Evolutionary conservation across 495 filamentous ascomycete genomes (phyloP).

Genomic region (Penicillium maclennaniae): DNA sequence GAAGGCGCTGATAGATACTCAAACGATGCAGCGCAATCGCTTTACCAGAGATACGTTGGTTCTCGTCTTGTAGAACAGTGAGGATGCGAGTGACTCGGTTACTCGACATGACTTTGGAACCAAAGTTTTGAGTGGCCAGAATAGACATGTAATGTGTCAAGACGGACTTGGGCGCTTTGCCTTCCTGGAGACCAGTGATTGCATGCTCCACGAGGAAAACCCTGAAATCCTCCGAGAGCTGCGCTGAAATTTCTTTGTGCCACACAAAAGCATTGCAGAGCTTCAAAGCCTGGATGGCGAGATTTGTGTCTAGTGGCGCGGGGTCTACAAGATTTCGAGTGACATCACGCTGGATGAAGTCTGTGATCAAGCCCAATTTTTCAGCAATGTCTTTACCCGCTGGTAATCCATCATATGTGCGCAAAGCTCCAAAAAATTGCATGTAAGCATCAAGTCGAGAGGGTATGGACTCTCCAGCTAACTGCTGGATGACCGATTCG

Average conservation of each 20-base stretch:
- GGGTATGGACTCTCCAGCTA: conserved; percentile 64
- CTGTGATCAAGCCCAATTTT: conserved; percentile 70
- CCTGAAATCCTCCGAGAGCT: conserved; percentile 71
- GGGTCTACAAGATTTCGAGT: conserved; percentile 31
- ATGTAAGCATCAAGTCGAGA: conserved; percentile 83
- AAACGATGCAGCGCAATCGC: conserved; percentile 70
- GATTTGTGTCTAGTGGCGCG: conserved; percentile 50
- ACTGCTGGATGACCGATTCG: conserved; percentile 72
- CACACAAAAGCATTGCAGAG: conserved; percentile 68
- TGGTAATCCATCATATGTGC: conserved; percentile 72
- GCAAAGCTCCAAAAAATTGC: conserved; percentile 68
- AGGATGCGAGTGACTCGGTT: conserved; percentile 66
- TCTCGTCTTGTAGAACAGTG: conserved; percentile 62
- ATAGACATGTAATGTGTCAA: conserved; percentile 73
- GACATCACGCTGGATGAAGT: conserved; percentile 79
- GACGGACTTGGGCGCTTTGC: conserved; percentile 68
- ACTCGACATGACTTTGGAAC: conserved; percentile 64
- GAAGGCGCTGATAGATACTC: conserved; percentile 67
- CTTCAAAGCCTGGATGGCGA: conserved; percentile 73
- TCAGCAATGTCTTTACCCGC: conserved; percentile 63
- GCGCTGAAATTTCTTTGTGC: conserved; percentile 58
- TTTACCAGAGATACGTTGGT: conserved; percentile 70
- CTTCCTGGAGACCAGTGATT: conserved; percentile 62
- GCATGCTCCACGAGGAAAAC: conserved; percentile 75
- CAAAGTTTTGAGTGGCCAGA: conserved; percentile 73